phyloP scores from a whole-genome alignment of 1,284 basidiomycete species.

The Papiliotrema laurentii region DNA sequence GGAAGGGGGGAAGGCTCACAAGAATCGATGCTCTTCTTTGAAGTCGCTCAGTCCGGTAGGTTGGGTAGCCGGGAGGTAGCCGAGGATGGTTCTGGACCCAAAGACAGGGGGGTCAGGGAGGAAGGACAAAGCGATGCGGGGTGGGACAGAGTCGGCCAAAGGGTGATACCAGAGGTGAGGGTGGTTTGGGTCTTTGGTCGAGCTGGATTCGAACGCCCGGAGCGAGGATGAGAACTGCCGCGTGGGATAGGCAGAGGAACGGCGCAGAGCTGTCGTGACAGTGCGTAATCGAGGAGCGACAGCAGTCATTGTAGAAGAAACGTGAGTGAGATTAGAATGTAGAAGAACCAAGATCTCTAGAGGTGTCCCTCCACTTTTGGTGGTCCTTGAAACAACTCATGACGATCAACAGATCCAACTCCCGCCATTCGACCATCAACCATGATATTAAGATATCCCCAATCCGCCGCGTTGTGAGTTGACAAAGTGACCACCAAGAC shows the following conservation, averaged over 20 bases:
- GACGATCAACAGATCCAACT: too few species aligned
- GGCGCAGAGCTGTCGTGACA: too few species aligned
- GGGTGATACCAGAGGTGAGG: conserved; percentile 12
- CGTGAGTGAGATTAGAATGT: too few species aligned
- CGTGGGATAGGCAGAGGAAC: background rate
- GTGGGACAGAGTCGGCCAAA: background rate
- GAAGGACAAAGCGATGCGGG: conserved; percentile 8
- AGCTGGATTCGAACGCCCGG: background rate
- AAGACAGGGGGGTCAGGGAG: conserved; percentile 5
- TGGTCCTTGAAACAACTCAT: too few species aligned
- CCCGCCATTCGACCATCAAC: background rate
- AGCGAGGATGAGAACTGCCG: background rate
- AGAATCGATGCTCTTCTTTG: conserved; percentile 7
- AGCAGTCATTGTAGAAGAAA: too few species aligned
- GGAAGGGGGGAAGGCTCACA: too few species aligned
- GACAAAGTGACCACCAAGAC: too few species aligned
- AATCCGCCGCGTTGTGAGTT: background rate
- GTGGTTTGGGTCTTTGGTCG: conserved; percentile 10
- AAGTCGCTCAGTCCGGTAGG: conserved; percentile 6
- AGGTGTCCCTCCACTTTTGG: too few species aligned
- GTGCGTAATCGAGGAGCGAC: too few species aligned
- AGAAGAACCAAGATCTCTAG: too few species aligned
- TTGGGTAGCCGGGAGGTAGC: conserved; percentile 5
- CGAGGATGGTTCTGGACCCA: conserved; percentile 6
- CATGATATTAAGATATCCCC: background rate